Percentiles rank a stretch among this genome's conserved stretches.
Evolutionary conservation across 2,329 filamentous ascomycete genomes (phyloP).

Genomic region (Fusarium vanettenii): DNA sequence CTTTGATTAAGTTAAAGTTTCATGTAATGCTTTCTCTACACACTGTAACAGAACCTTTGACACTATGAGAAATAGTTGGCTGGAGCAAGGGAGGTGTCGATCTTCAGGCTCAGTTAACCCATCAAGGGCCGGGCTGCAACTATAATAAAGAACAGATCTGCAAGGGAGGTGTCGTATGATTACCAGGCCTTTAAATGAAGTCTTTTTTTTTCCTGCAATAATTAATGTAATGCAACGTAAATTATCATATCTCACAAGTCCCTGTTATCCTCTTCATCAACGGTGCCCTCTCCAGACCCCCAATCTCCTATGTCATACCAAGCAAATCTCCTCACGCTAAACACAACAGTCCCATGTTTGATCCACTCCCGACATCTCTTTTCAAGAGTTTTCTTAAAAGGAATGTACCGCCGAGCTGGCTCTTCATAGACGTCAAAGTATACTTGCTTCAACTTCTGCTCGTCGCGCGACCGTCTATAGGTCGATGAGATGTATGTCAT

Average conservation of each 20-base stretch:
- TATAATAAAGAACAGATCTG: too few species aligned
- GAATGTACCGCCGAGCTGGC: neutral
- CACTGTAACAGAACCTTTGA: neutral
- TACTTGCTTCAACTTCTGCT: neutral
- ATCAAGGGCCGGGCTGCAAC: too few species aligned
- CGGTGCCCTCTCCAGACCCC: neutral
- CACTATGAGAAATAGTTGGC: neutral
- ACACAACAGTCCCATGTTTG: neutral
- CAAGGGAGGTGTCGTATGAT: neutral
- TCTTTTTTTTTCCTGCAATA: neutral
- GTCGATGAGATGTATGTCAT: conserved; percentile 2
- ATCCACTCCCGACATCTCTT: neutral
- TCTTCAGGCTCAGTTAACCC: too few species aligned
- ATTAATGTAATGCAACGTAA: neutral
- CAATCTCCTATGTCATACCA: neutral
- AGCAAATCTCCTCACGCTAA: neutral
- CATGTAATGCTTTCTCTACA: neutral
- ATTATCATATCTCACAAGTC: neutral
- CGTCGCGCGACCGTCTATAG: neutral
- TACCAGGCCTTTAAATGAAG: neutral
- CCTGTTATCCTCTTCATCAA: neutral
- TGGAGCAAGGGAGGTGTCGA: neutral
- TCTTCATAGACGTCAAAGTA: neutral
- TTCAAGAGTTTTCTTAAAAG: neutral
- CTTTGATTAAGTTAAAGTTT: neutral